These are phyloP conservation scores for Arabidopsis hybrid DNA, from an alignment of 441 rosid genomes.

Conservation along the genomic window DNA sequence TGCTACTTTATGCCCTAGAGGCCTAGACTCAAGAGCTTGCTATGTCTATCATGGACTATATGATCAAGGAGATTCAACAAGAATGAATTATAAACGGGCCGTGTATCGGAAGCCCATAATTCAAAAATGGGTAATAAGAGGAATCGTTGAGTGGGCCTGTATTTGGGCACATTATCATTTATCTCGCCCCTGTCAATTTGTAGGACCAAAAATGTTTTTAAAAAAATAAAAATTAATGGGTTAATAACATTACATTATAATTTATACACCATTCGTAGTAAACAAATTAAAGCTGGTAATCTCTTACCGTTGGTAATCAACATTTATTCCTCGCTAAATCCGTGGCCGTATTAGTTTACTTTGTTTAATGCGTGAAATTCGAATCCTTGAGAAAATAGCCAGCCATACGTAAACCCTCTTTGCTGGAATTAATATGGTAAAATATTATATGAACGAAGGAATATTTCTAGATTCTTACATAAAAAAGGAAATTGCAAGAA, in stretches of 20 bases:
- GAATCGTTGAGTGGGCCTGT: not conserved
- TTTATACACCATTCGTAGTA: not conserved
- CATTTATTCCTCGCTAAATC: not conserved
- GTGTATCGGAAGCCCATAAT: not conserved
- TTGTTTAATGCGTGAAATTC: not conserved
- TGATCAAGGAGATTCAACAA: not conserved
- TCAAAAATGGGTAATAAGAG: not conserved
- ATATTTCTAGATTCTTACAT: conserved; percentile 26
- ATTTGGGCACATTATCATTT: not conserved
- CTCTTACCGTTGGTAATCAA: not conserved
- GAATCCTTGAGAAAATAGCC: not conserved
- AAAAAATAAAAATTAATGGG: too few species aligned
- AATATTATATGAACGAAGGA: not conserved
- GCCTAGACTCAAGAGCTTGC: too few species aligned
- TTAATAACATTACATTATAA: too few species aligned
- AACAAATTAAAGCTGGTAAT: not conserved
- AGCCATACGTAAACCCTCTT: not conserved
- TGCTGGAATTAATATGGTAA: conserved; percentile 7
- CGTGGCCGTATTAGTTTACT: not conserved
- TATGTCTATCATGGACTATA: too few species aligned
- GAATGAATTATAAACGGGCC: not conserved
- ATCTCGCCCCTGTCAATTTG: too few species aligned
- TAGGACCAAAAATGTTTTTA: too few species aligned
- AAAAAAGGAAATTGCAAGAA: not conserved
- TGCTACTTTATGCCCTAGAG: not conserved